phyloP scores from a whole-genome alignment of 225 moss, liverwort and hornwort genomes.

The Bryum argenteum region DNA sequence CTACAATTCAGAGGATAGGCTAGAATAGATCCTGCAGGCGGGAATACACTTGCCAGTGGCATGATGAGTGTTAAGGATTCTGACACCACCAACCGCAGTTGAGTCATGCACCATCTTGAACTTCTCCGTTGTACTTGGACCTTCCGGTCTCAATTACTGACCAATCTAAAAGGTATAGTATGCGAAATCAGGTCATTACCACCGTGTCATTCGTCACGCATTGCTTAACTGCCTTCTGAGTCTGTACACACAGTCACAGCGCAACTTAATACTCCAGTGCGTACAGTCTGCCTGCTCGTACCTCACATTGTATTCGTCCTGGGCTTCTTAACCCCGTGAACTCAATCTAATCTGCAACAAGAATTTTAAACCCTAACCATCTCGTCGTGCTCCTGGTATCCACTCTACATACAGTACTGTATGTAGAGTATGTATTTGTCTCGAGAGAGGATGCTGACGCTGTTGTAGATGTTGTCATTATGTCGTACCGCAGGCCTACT shows the following conservation, averaged over 20 bases:
- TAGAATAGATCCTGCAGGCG: slow-evolving; percentile 25
- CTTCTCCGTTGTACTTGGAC: slow-evolving; percentile 21
- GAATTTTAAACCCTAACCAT: not conserved
- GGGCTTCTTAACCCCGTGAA: slow-evolving; percentile 8
- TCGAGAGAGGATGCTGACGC: not conserved
- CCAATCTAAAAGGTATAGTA: slow-evolving; percentile 7
- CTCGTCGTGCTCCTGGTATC: not conserved
- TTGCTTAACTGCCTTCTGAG: slow-evolving; percentile 31
- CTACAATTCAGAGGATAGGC: slow-evolving; percentile 20
- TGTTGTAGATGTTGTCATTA: not conserved
- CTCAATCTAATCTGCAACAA: slow-evolving; percentile 4
- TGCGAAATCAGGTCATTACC: slow-evolving; percentile 20
- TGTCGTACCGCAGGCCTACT: slow-evolving; percentile 2
- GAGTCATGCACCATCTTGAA: slow-evolving; percentile 29
- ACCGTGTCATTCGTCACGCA: slow-evolving; percentile 34
- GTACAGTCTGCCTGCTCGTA: slow-evolving; percentile 19
- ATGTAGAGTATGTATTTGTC: slow-evolving; percentile 1
- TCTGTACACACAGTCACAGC: slow-evolving; percentile 20
- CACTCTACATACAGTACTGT: not conserved
- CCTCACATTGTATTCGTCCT: slow-evolving; percentile 3
- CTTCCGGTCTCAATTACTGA: slow-evolving; percentile 2
- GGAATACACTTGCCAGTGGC: slow-evolving; percentile 40
- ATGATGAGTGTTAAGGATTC: slow-evolving; percentile 26
- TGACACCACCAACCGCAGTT: slow-evolving; percentile 36
- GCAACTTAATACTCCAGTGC: slow-evolving; percentile 16